These are phyloP conservation scores for Eremomyces bilateralis DNA, from an alignment of 495 filamentous ascomycete genomes.

Conservation along the genomic window DNA sequence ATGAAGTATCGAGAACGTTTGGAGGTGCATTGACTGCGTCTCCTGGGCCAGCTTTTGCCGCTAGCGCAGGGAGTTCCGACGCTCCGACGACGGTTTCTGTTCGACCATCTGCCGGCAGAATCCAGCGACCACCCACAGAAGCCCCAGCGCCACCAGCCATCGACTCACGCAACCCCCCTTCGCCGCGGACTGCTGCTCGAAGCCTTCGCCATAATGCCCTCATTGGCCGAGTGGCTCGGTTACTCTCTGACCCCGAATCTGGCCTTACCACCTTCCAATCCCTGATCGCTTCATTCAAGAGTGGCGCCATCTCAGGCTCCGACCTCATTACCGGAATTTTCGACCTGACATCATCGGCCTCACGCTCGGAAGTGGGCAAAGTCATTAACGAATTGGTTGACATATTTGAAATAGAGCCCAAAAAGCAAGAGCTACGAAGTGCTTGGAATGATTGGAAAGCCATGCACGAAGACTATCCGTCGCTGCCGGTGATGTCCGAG, in stretches of 20 bases:
- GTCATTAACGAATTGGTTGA: conserved; percentile 83
- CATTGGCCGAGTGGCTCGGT: conserved; percentile 57
- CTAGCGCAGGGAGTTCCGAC: conserved; percentile 22
- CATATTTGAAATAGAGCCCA: conserved; percentile 64
- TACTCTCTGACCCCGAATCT: conserved; percentile 47
- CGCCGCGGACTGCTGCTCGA: conserved; percentile 59
- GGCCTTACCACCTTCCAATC: conserved; percentile 60
- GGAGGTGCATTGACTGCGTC: conserved; percentile 60
- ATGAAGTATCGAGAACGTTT: conserved; percentile 54
- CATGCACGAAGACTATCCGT: conserved; percentile 90
- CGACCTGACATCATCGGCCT: conserved; percentile 60
- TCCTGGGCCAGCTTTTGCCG: conserved; percentile 27
- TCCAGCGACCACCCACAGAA: conserved; percentile 6
- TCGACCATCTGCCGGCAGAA: conserved; percentile 23
- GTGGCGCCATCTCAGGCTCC: conserved; percentile 39
- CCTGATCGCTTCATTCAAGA: conserved; percentile 53
- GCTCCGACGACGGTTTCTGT: conserved; percentile 45
- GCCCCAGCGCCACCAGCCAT: conserved; percentile 4
- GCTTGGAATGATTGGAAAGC: conserved; percentile 91
- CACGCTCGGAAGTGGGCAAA: conserved; percentile 62
- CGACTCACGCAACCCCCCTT: conserved; percentile 15
- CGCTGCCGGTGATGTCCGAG: conserved; percentile 54
- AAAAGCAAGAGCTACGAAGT: conserved; percentile 46
- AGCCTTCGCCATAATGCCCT: conserved; percentile 58
- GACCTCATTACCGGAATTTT: conserved; percentile 66